These are phyloP conservation scores for Hypoxylon trugodes DNA, from an alignment of 495 filamentous ascomycete genomes.

Conservation along the genomic window DNA sequence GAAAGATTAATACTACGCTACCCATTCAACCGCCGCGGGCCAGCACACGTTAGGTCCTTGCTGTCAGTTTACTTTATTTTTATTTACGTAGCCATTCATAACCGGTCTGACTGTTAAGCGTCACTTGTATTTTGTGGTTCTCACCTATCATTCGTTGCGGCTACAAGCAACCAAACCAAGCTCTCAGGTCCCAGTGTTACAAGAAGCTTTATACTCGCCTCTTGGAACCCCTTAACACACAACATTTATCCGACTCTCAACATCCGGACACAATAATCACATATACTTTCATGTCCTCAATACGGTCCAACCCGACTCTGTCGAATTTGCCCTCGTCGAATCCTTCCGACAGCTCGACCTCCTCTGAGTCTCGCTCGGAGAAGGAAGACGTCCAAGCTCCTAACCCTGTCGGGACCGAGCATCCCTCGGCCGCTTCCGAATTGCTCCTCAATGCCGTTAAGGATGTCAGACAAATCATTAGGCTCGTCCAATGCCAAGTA, in stretches of 20 bases:
- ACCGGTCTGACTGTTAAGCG: neutral
- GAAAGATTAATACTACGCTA: neutral
- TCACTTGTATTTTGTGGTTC: neutral
- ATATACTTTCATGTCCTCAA: constrained; percentile 42
- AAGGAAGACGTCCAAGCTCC: constrained; percentile 11
- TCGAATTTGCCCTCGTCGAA: constrained; percentile 23
- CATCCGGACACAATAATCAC: neutral
- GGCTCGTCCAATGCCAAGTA: constrained; percentile 74
- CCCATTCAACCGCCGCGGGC: neutral
- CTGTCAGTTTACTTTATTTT: constrained; percentile 5
- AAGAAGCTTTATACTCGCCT: neutral
- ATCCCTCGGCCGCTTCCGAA: constrained; percentile 19
- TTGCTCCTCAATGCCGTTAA: constrained; percentile 32
- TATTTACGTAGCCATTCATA: neutral
- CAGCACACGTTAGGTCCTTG: constrained; percentile 34
- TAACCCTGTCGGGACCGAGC: constrained; percentile 16
- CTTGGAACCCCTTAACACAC: neutral
- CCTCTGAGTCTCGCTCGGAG: constrained; percentile 15
- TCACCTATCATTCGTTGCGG: neutral
- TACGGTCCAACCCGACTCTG: constrained; percentile 17
- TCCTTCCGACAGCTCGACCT: constrained; percentile 12
- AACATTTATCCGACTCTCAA: neutral
- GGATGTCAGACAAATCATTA: constrained; percentile 64
- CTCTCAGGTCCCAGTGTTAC: neutral
- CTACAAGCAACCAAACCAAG: constrained; percentile 3